A percentile compares a stretch with the other conserved stretches of the same genome.
Evolutionary conservation across 345 rosid genomes (phyloP).

Genomic region (Salix brachista): DNA sequence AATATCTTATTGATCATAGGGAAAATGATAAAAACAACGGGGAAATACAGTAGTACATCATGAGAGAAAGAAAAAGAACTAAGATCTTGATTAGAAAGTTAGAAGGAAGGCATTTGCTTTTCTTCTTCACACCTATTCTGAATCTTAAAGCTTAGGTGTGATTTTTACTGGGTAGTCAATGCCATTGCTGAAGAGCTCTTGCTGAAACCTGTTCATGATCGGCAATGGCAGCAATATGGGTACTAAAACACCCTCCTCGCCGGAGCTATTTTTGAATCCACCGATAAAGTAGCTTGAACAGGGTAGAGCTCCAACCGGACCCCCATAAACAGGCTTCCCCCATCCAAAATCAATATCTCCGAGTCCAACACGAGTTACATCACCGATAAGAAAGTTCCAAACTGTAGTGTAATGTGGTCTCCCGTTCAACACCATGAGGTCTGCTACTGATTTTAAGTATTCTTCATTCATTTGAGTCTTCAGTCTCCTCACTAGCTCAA

Average conservation of each 20-base stretch:
- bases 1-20: no score
- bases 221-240: background rate
- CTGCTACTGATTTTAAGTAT: background rate
- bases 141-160: no score
- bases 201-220: background rate
- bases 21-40: no score
- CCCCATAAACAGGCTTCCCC: background rate
- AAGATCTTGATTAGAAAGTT: no score
- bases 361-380: background rate
- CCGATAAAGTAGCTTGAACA: background rate
- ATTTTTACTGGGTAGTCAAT: no score
- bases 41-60: no score
- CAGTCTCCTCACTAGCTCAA: slow-evolving; percentile 8
- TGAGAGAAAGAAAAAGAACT: no score
- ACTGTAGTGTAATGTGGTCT: background rate
- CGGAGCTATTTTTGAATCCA: background rate
- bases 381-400: background rate
- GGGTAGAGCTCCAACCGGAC: background rate
- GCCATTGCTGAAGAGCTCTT: background rate
- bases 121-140: no score
- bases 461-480: background rate
- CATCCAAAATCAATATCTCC: background rate
- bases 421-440: background rate
- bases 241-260: background rate
- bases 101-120: no score